phyloP scores from a whole-genome alignment of 148 eudicot genomes.

The Rhododendron mucronatum region DNA sequence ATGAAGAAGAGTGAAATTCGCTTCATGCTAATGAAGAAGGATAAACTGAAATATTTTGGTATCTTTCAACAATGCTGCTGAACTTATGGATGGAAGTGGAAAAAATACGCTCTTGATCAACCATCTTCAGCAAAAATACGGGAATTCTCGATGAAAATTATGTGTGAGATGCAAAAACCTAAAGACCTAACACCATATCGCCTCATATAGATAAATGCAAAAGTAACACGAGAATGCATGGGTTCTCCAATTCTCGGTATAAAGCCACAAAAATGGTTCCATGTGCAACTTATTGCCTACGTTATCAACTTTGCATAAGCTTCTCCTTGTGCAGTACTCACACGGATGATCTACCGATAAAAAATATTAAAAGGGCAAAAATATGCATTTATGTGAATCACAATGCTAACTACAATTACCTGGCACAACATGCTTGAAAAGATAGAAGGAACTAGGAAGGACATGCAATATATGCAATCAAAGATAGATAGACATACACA shows the following conservation, averaged over 20 bases:
- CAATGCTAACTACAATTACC: neutral
- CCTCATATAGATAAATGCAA: neutral
- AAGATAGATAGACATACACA: neutral
- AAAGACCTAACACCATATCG: neutral
- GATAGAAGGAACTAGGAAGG: neutral
- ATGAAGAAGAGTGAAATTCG: neutral
- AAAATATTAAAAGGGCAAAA: neutral
- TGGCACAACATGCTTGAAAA: neutral
- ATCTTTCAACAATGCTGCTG: neutral
- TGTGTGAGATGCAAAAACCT: neutral
- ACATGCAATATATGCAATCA: neutral
- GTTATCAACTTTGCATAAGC: neutral
- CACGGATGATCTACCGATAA: neutral
- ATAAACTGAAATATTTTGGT: neutral
- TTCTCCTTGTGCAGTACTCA: neutral
- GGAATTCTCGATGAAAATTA: neutral
- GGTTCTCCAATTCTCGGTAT: neutral
- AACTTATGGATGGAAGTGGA: neutral
- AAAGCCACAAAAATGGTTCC: neutral
- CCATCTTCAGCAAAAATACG: neutral
- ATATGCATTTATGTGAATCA: neutral
- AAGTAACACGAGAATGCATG: neutral
- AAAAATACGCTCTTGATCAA: neutral
- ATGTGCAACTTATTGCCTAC: neutral
- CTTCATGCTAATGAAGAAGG: neutral